Percentiles rank a stretch among this genome's conserved stretches.
These are phyloP conservation scores for Dichotomopilus funicola DNA, from an alignment of 2,329 filamentous ascomycete genomes.

Conservation along the genomic window DNA sequence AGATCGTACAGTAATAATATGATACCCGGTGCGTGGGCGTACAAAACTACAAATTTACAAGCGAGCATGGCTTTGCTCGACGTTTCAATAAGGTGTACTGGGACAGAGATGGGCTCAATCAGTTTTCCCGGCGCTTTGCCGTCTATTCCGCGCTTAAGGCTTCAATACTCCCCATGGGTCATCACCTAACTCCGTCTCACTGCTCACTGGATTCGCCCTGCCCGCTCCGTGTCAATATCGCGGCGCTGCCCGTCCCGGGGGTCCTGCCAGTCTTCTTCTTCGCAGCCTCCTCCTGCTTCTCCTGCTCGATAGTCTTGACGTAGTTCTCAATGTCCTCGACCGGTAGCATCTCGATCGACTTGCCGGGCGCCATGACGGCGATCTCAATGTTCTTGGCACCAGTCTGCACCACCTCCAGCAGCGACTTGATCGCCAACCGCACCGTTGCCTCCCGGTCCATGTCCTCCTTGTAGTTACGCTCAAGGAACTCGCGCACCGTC, in stretches of 20 bases:
- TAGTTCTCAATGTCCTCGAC: conserved; percentile 95
- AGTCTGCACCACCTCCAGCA: conserved; percentile 96
- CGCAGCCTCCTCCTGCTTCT: conserved; percentile 97
- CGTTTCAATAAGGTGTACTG: conserved; percentile 1
- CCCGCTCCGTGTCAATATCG: conserved; percentile 62
- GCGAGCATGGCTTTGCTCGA: neutral
- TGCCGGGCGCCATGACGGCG: conserved; percentile 91
- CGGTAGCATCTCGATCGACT: conserved; percentile 85
- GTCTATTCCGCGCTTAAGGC: neutral
- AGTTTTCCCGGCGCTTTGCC: neutral
- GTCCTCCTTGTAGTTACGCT: conserved; percentile 96
- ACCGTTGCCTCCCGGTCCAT: conserved; percentile 97
- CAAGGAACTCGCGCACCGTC: conserved; percentile 96
- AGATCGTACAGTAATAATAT: neutral
- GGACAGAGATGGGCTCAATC: neutral
- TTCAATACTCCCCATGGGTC: too few species aligned
- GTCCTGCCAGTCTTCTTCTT: conserved; percentile 87
- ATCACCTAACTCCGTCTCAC: conserved; percentile 1
- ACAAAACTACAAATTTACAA: neutral
- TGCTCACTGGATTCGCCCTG: conserved; percentile 29
- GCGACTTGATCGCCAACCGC: conserved; percentile 94
- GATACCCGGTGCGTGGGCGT: conserved; percentile 7
- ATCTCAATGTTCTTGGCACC: conserved; percentile 99
- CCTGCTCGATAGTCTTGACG: conserved; percentile 97
- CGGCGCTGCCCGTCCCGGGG: conserved; percentile 61